Evolutionary conservation across 2,329 filamentous ascomycete species (phyloP).

Genomic region (Ophiosphaerella narmari): DNA sequence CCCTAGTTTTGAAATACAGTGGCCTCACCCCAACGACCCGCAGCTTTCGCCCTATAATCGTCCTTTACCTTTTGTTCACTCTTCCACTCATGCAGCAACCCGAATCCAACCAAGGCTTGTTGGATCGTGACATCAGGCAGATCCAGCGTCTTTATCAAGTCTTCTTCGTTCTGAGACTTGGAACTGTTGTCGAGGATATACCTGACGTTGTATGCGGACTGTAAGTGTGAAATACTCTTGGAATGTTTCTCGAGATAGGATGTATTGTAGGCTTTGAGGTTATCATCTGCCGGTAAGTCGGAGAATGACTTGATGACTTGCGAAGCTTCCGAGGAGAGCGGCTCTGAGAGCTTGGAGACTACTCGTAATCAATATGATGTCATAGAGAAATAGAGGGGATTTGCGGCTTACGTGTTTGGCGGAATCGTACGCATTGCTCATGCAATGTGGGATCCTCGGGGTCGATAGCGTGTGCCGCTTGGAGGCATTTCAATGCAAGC

Average conservation of each 20-base stretch:
- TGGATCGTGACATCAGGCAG: slow-evolving; percentile 57
- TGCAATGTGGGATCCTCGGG: slow-evolving; percentile 72
- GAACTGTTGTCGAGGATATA: slow-evolving; percentile 63
- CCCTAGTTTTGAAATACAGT: slow-evolving; percentile 37
- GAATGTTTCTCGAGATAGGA: slow-evolving; percentile 68
- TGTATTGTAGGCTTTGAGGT: slow-evolving; percentile 68
- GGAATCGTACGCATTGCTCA: slow-evolving; percentile 73
- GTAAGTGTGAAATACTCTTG: slow-evolving; percentile 64
- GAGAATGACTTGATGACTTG: slow-evolving; percentile 74
- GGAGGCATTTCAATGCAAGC: slow-evolving; percentile 83
- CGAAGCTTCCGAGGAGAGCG: slow-evolving; percentile 67
- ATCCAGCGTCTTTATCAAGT: slow-evolving; percentile 64
- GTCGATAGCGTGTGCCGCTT: slow-evolving; percentile 72
- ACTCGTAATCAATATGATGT: slow-evolving; percentile 10
- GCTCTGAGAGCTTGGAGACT: slow-evolving; percentile 48
- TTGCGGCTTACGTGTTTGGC: slow-evolving; percentile 55
- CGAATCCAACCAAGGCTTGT: slow-evolving; percentile 62
- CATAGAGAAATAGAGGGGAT: slow-evolving; percentile 46
- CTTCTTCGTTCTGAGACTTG: slow-evolving; percentile 62
- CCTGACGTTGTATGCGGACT: slow-evolving; percentile 66
- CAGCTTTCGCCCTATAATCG: slow-evolving; percentile 52
- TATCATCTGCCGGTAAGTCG: slow-evolving; percentile 59
- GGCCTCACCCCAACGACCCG: slow-evolving; percentile 47
- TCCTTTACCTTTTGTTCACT: slow-evolving; percentile 55
- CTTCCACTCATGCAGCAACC: slow-evolving; percentile 57